These are phyloP conservation scores for Pyrenophora seminiperda DNA, from an alignment of 2,329 filamentous ascomycete genomes.

Conservation along the genomic window DNA sequence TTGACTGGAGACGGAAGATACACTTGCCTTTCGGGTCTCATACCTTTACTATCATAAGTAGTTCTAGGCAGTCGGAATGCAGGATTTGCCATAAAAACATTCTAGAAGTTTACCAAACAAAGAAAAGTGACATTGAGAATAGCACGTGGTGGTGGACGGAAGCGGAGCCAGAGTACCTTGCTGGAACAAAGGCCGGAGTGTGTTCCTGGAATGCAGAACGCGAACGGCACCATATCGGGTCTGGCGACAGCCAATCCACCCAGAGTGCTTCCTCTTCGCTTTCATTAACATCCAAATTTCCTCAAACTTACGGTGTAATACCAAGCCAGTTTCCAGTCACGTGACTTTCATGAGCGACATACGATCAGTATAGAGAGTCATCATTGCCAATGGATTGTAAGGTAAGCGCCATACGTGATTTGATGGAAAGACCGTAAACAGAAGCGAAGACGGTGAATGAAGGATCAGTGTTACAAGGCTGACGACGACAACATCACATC, in stretches of 20 bases:
- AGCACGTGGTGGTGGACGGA: slow-evolving; percentile 29
- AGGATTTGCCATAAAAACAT: slow-evolving; percentile 14
- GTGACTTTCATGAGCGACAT: too few species aligned
- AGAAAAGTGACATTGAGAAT: slow-evolving; percentile 20
- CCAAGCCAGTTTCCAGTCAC: too few species aligned
- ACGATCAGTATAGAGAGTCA: too few species aligned
- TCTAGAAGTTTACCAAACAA: slow-evolving; percentile 42
- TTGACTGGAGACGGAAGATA: slow-evolving; percentile 32
- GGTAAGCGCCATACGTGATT: too few species aligned
- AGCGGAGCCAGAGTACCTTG: slow-evolving; percentile 19
- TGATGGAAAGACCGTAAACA: too few species aligned
- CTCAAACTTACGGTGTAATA: too few species aligned
- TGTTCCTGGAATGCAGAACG: background rate
- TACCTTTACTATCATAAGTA: slow-evolving; percentile 26
- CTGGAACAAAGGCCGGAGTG: slow-evolving; percentile 33
- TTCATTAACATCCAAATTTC: background rate
- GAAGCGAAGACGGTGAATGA: too few species aligned
- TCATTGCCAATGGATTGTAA: too few species aligned
- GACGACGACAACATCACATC: too few species aligned
- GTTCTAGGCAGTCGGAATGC: slow-evolving; percentile 12
- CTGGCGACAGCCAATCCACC: background rate
- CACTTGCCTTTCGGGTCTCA: slow-evolving; percentile 12
- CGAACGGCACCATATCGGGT: background rate
- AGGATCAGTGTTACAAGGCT: too few species aligned
- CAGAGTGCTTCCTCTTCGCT: background rate